phyloP scores from a whole-genome alignment of 2,329 filamentous ascomycete genomes.

The Monosporascus sp. region DNA sequence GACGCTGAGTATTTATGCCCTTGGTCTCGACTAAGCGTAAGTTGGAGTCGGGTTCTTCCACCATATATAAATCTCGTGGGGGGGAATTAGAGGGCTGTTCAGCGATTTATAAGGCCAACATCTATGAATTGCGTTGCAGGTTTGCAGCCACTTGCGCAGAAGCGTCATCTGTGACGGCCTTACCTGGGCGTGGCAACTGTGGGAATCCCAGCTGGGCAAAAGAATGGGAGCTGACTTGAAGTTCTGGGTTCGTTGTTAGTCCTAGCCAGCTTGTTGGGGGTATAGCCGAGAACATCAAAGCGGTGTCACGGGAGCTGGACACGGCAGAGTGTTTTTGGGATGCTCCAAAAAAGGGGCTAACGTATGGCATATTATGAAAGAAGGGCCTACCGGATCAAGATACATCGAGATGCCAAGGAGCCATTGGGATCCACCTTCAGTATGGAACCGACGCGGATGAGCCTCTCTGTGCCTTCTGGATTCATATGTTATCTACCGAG shows the following conservation, averaged over 20 bases:
- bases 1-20: neutral
- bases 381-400: constrained; percentile 2
- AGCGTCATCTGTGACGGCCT: constrained; percentile 4
- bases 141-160: constrained; percentile 6
- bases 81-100: neutral
- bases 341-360: too few relatives aligned
- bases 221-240: neutral
- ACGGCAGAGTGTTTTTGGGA: too few relatives aligned
- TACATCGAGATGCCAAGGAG: constrained; percentile 6
- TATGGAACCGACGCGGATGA: neutral
- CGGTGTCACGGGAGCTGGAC: too few relatives aligned
- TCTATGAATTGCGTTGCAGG: constrained; percentile 6
- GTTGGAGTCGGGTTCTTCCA: neutral
- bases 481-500: neutral
- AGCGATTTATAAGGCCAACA: neutral
- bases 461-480: neutral
- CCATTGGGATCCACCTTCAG: neutral
- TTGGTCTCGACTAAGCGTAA: constrained; percentile 1
- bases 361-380: too few relatives aligned
- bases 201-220: constrained; percentile 7
- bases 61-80: constrained; percentile 8
- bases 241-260: neutral
- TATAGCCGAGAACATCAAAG: too few relatives aligned
- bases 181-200: constrained; percentile 2
- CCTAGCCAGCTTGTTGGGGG: too few relatives aligned